Percentiles rank a stretch among this genome's conserved stretches.
These are phyloP conservation scores for Sugiyamaella valdiviana DNA, from an alignment of 805 yeast species.

Conservation along the genomic window DNA sequence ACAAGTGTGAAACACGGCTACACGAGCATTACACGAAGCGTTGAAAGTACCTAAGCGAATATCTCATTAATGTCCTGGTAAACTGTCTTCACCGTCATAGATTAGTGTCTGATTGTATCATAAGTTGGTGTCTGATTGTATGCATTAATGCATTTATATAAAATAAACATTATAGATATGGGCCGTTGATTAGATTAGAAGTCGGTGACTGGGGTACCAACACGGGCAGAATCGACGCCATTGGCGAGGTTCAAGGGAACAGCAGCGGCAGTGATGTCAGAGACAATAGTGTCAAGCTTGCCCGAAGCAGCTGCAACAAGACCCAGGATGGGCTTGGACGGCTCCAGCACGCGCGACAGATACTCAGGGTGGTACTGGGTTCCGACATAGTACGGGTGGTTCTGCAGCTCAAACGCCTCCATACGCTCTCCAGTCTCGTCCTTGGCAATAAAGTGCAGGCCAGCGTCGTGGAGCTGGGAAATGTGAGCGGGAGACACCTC, in stretches of 20 bases:
- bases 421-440: conserved; percentile 87
- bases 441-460: conserved; percentile 85
- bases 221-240: neutral
- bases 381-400: conserved; percentile 87
- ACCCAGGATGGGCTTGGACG: conserved; percentile 94
- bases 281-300: conserved; percentile 59
- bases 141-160: neutral
- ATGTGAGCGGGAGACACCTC: conserved; percentile 89
- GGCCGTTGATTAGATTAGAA: neutral
- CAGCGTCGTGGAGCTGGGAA: conserved; percentile 61
- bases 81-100: no score
- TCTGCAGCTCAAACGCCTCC: conserved; percentile 84
- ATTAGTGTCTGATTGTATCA: no score
- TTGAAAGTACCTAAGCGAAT: no score
- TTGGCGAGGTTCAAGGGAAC: neutral
- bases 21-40: no score
- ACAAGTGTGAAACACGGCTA: no score
- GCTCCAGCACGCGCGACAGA: conserved; percentile 90
- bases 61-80: no score
- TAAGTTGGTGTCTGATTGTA: neutral
- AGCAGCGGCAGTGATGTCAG: conserved; percentile 21
- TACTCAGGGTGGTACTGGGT: conserved; percentile 99
- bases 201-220: neutral
- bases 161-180: neutral
- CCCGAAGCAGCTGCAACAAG: conserved; percentile 92